Evolutionary conservation across 148 eudicot genomes (phyloP), one percentile per base, ranked within the genome.

Genomic region (Euryodendron excelsum): DNA sequence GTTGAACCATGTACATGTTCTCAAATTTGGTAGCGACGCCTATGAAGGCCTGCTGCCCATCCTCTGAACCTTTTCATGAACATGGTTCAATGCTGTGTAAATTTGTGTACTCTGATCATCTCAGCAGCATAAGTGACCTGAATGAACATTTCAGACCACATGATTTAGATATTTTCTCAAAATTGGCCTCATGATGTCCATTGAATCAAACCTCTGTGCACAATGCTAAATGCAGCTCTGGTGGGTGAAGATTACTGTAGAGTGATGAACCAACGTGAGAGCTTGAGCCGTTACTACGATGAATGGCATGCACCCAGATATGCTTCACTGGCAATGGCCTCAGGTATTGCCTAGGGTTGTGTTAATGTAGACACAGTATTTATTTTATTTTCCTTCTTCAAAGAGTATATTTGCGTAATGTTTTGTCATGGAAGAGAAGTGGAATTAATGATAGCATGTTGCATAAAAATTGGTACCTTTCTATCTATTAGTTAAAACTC

Each of bases 11-110:
- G 45, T 52, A 1, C 53, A 30, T 69, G 0, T 45, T 45, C 34
- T 69, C 56, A 50, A 69, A 15, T 47, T 45, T 39, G 73, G 73
- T 69, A 47, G 73, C 56, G 45, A 56, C 56, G 45, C 55, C 18
- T 55, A 37, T 21, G 3, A 23, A 39, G 50, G 15, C 37, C 72
- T 39, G 31, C 72, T 23, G 10, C 20, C 56, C 56, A 14, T 50
- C 15, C 12, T 17, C 56, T 50, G 70, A 34, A 37, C 70, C 70
- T 18, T 21, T 66, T 10, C 34, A 41, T 36, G 48, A 66, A 3
- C 70, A 20, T 37, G 33, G 69, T 33, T 33, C 39, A 30, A 17
- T 52, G 60, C 41, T 12, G 48, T 33, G 60, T 12, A 20, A 66
- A 31, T 63, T 31, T 63, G 10, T 63, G 67, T 31, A 63, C 37